phyloP scores from a whole-genome alignment of 2,329 filamentous ascomycete genomes.

The Sordariomycetes sp. region DNA sequence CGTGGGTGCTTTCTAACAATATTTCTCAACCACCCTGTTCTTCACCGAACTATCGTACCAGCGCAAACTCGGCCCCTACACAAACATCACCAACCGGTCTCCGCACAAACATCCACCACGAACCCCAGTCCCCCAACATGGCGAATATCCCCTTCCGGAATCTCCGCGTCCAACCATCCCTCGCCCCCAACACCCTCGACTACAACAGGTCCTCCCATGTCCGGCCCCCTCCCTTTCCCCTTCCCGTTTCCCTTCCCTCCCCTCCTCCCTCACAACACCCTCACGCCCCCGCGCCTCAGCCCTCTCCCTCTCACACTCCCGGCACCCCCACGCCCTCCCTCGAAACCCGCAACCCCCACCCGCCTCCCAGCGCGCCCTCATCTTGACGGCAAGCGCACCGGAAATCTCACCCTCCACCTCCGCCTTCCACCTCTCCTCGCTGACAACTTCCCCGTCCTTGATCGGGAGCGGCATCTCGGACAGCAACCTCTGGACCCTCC shows the following conservation, averaged over 20 bases:
- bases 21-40: too few species aligned
- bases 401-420: background rate
- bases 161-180: background rate
- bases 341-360: background rate
- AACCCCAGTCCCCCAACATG: background rate
- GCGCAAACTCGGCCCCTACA: background rate
- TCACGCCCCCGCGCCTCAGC: background rate
- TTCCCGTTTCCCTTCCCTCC: background rate
- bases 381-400: background rate
- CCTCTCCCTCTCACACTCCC: background rate
- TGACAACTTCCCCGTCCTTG: background rate
- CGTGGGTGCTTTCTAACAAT: too few species aligned
- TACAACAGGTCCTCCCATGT: background rate
- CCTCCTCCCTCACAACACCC: background rate
- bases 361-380: too few species aligned
- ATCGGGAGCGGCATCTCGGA: background rate
- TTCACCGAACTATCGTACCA: too few species aligned
- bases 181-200: background rate
- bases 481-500: background rate
- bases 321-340: background rate
- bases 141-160: background rate
- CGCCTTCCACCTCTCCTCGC: background rate
- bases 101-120: constrained; percentile 1
- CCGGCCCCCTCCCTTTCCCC: background rate
- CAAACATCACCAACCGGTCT: background rate